Evolutionary conservation across 2,329 filamentous ascomycete species (phyloP).

Genomic region (Sporothrix inflata): DNA sequence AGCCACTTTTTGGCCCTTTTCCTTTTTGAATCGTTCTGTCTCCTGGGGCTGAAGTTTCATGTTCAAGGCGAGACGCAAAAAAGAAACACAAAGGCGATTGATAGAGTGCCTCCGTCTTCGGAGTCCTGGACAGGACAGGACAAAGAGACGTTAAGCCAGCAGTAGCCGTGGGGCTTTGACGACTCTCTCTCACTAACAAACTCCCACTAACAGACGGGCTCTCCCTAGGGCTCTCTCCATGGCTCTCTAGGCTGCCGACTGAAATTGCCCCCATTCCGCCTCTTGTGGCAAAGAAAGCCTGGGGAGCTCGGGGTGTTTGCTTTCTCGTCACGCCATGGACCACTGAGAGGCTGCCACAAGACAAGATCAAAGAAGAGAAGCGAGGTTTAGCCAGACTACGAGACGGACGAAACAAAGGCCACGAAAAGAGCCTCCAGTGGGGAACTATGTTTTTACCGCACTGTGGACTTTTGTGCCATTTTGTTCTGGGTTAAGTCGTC

Average conservation of each 20-base stretch:
- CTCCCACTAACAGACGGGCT: background rate
- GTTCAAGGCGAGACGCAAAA: background rate
- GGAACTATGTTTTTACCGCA: background rate
- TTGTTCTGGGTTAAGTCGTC: background rate
- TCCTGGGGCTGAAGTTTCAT: background rate
- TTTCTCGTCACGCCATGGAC: background rate
- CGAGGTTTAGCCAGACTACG: background rate
- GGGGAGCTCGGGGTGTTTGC: no score
- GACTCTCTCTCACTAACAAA: background rate
- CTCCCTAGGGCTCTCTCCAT: background rate
- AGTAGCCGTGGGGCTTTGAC: background rate
- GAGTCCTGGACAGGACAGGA: background rate
- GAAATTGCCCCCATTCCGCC: no score
- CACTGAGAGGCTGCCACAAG: constrained; percentile 16
- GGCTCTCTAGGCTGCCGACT: background rate
- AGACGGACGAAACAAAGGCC: background rate
- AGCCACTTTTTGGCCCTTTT: background rate
- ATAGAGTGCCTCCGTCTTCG: background rate
- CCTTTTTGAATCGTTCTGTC: background rate
- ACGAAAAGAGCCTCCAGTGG: constrained; percentile 12
- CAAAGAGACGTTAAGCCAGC: background rate
- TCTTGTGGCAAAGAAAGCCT: background rate
- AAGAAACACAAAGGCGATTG: background rate
- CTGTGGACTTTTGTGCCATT: constrained; percentile 1
- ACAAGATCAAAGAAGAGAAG: background rate